Percentiles rank a stretch among this genome's conserved stretches.
These are phyloP conservation scores for Phyllosticta citribraziliensis DNA, from an alignment of 2,329 filamentous ascomycete species.

Conservation along the genomic window DNA sequence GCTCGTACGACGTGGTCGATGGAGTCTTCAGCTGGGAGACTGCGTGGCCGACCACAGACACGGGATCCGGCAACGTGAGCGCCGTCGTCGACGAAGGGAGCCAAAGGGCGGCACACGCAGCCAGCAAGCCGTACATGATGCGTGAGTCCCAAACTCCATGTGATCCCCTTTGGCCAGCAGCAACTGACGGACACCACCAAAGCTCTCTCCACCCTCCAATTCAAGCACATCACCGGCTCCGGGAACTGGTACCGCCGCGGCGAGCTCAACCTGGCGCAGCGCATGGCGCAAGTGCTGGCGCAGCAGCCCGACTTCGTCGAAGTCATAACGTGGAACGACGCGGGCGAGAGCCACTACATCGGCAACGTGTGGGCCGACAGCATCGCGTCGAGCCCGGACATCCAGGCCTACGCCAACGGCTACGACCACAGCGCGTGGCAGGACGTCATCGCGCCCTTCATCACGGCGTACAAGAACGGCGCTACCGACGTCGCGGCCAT, in stretches of 20 bases:
- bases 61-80: slow-evolving; percentile 16
- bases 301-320: slow-evolving; percentile 30
- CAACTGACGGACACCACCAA: slow-evolving; percentile 28
- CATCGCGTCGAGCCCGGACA: slow-evolving; percentile 15
- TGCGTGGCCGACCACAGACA: slow-evolving; percentile 19
- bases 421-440: slow-evolving; percentile 29
- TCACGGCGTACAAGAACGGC: slow-evolving; percentile 28
- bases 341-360: slow-evolving; percentile 31
- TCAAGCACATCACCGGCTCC: slow-evolving; percentile 25
- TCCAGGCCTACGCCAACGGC: slow-evolving; percentile 20
- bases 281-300: slow-evolving; percentile 19
- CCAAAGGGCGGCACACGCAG: slow-evolving; percentile 19
- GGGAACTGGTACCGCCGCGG: slow-evolving; percentile 30
- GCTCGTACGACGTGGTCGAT: slow-evolving; percentile 19
- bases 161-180: slow-evolving; percentile 27
- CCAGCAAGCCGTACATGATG: slow-evolving; percentile 31
- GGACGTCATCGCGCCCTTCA: slow-evolving; percentile 27
- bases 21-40: slow-evolving; percentile 31
- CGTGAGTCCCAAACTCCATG: slow-evolving; percentile 27
- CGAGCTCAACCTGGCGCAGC: slow-evolving; percentile 27
- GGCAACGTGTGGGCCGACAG: slow-evolving; percentile 30
- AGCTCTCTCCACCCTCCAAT: slow-evolving; percentile 27
- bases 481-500: slow-evolving; percentile 13
- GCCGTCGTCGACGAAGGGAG: slow-evolving; percentile 20
- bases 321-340: slow-evolving; percentile 34